Base-by-base conservation (phyloP, 306 rosid genomes). In the Pueraria montana region DNA sequence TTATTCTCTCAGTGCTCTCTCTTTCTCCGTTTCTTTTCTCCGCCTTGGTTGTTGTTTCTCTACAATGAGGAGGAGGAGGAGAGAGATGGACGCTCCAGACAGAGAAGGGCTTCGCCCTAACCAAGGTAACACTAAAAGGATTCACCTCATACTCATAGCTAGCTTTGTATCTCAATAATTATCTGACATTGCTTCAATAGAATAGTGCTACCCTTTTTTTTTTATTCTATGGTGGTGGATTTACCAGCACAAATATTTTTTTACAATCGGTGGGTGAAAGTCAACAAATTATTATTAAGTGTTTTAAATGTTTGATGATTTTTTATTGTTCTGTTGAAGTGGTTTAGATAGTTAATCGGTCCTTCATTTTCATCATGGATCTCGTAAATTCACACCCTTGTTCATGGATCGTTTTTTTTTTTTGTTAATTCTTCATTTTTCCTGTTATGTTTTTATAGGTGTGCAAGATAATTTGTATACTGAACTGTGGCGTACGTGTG, bases 401-500 rank as follows among this genome's bases (percentile, higher is more conserved):
- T 59, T 59, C 36, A 6, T 26, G 42, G 42, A 62, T 62, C 68
- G 11, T 0, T 62, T 62, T 26, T 0, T 27, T 12, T 30, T 0
- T 62, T 30, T 18, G 5, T 10, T 24, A 63, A 30, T 30, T 63
- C 2, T 30, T 63, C 3, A 11, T 43, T 77, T 26, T 27, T 21
- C 50, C 16, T 63, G 69, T 16, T 63, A 30, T 30, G 69, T 2
- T 18, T 30, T 6, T 16, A 1, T 8, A 87, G 91, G 79, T 27
- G 88, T 7, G 78, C 21, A 4, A 45, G 89, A 86, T 79, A 74
- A 52, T 12, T 73, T 84, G 81, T 77, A 30, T 56, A 5, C 4
- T 23, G 76, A 62, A 9, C 83, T 91, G 6, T 93, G 95, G 97
- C 78, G 52, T 42, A 86, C 80, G 16, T 93, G 95, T 76, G 91